These are phyloP conservation scores for Aspergillus affinis DNA, from an alignment of 495 filamentous ascomycete species.

Conservation along the genomic window DNA sequence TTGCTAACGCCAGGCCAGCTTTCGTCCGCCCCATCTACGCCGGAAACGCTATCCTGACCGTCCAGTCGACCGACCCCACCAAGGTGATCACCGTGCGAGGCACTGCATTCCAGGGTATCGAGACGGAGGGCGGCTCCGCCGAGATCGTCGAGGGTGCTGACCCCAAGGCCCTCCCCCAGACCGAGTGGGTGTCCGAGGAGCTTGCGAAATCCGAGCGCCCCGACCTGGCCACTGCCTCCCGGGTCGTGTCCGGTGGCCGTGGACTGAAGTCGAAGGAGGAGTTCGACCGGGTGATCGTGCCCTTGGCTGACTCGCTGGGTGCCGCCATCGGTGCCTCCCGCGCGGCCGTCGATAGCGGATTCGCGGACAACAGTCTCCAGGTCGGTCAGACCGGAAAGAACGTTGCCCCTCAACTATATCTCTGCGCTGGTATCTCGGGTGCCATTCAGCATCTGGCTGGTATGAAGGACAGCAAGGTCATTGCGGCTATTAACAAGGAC, in stretches of 20 bases:
- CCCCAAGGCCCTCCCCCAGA: slow-evolving; percentile 62
- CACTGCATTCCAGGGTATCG: slow-evolving; percentile 71
- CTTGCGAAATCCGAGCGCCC: slow-evolving; percentile 90
- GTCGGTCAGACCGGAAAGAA: slow-evolving; percentile 99
- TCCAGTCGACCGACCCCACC: slow-evolving; percentile 80
- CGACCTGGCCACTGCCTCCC: slow-evolving; percentile 84
- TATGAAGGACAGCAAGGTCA: slow-evolving; percentile 99
- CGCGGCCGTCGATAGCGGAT: slow-evolving; percentile 94
- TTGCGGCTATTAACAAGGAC: slow-evolving; percentile 98
- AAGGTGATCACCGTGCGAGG: slow-evolving; percentile 92
- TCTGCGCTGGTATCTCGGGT: slow-evolving; percentile 93
- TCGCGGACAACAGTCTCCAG: slow-evolving; percentile 98
- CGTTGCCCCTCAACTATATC: slow-evolving; percentile 91
- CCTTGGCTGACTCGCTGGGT: slow-evolving; percentile 85
- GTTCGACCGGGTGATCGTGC: slow-evolving; percentile 88
- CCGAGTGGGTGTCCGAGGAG: slow-evolving; percentile 93
- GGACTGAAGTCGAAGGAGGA: slow-evolving; percentile 97
- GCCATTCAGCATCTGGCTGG: slow-evolving; percentile 98
- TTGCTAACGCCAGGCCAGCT: slow-evolving; percentile 42
- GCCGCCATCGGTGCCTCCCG: slow-evolving; percentile 93
- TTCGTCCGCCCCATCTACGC: slow-evolving; percentile 98
- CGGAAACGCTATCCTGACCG: slow-evolving; percentile 96
- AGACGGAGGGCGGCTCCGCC: slow-evolving; percentile 51
- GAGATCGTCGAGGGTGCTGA: slow-evolving; percentile 47
- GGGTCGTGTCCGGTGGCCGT: slow-evolving; percentile 90